Base-by-base conservation (phyloP, 2,329 filamentous ascomycete species). In the Torrubiellomyces zombiae region DNA sequence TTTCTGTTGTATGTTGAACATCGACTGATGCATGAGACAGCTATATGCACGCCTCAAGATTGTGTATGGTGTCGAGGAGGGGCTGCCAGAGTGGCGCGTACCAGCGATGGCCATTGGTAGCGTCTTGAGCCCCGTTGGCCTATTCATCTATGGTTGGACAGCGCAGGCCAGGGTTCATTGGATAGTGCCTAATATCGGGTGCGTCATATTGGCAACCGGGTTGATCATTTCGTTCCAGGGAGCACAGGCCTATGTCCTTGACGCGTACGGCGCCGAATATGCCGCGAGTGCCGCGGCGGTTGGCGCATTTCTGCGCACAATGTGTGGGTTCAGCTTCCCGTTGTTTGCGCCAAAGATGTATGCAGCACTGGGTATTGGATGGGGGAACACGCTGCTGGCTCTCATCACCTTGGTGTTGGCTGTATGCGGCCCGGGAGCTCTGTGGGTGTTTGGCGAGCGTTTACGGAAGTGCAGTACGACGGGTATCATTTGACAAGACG, bases 171-270 rank as follows among this genome's bases (percentile, higher is more conserved):
- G 44, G 3, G 33, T 49, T 1, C 56, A 63, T 37, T 67, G 60
- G 59, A 53, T 60, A 14, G 45, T 69, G 5, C 67, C 67, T 0
- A 68, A 74, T 30, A 52, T 74, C 18, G 70, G 68, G 2, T 62
- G 63, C 6, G 47, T 36, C 0, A 39, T 51, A 1, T 45, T 54
- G 11, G 35, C 64, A 0, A 45, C 57, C 1, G 67, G 67, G 0
- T 58, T 66, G 26, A 62, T 71, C 23, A 51, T 65, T 1, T 52
- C 58, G 0, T 75, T 71, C 32, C 63, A 66, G 40, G 63, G 63
- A 14, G 58, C 63, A 17, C 61, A 67, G 33, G 65, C 65, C 0
- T 73, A 73, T 28, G 52, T 70, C 3, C 57, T 69, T 8, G 67
- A 72, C 22, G 63, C 60, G 5, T 53, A 52, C 29, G 45, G 45